phyloP scores from a whole-genome alignment of 495 filamentous ascomycete species.

The Aspergillus sclerotiicarbonarius region DNA sequence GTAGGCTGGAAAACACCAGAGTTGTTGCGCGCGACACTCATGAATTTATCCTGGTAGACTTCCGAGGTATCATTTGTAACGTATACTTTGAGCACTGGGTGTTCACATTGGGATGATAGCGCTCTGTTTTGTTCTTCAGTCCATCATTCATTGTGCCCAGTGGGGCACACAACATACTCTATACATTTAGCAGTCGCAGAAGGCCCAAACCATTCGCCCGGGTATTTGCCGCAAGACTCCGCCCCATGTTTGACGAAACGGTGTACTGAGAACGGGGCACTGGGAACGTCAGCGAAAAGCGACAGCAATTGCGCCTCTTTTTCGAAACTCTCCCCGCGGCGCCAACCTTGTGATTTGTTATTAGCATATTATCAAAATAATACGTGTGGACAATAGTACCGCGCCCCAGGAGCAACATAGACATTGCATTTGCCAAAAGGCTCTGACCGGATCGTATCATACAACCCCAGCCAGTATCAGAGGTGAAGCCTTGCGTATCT shows the following conservation, averaged over 20 bases:
- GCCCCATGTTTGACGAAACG: slow-evolving; percentile 89
- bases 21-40: slow-evolving; percentile 65
- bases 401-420: slow-evolving; percentile 71
- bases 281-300: slow-evolving; percentile 83
- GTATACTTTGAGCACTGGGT: slow-evolving; percentile 71
- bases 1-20: slow-evolving; percentile 72
- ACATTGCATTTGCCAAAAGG: slow-evolving; percentile 81
- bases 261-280: slow-evolving; percentile 92
- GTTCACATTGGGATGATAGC: slow-evolving; percentile 59
- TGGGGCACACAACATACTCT: slow-evolving; percentile 58
- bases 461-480: slow-evolving; percentile 96
- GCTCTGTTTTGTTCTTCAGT: slow-evolving; percentile 53
- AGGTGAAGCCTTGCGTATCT: slow-evolving; percentile 81
- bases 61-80: slow-evolving; percentile 86
- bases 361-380: slow-evolving; percentile 24
- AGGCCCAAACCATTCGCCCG: slow-evolving; percentile 99
- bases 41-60: slow-evolving; percentile 87
- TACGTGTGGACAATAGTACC: slow-evolving; percentile 42
- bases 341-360: slow-evolving; percentile 66
- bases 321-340: slow-evolving; percentile 52
- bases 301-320: slow-evolving; percentile 74
- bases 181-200: slow-evolving; percentile 96
- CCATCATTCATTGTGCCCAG: background rate
- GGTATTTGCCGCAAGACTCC: slow-evolving; percentile 84
- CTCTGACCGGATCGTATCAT: slow-evolving; percentile 98